A percentile compares a stretch with the other conserved stretches of the same genome.
These are phyloP conservation scores for Malus orientalis DNA, from an alignment of 306 rosid species.

Conservation along the genomic window DNA sequence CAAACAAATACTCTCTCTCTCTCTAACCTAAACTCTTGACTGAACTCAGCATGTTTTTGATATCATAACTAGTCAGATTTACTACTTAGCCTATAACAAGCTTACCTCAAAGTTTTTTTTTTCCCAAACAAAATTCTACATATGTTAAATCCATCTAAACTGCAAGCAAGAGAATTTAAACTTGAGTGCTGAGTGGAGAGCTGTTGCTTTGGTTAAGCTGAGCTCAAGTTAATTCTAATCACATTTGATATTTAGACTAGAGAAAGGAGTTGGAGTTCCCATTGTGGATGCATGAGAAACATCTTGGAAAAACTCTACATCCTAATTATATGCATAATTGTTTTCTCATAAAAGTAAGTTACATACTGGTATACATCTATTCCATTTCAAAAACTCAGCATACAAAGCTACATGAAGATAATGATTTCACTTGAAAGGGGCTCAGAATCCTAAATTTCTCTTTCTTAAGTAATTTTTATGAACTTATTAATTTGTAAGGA, in stretches of 20 bases:
- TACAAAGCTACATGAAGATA: background rate
- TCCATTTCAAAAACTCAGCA: background rate
- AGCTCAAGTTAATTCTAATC: background rate
- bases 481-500: background rate
- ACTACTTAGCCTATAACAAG: background rate
- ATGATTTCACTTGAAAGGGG: background rate
- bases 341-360: background rate
- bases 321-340: background rate
- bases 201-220: background rate
- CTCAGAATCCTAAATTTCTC: background rate
- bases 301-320: background rate
- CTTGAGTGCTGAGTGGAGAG: background rate
- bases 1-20: background rate
- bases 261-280: background rate
- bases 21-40: background rate
- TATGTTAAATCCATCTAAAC: background rate
- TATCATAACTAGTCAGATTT: background rate
- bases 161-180: background rate
- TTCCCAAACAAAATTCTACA: background rate
- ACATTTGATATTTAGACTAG: background rate
- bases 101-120: background rate
- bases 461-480: background rate
- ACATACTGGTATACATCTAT: background rate
- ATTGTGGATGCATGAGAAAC: background rate
- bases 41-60: background rate